Base-by-base conservation (phyloP, 2,329 filamentous ascomycete genomes). In the Phoma sp. region DNA sequence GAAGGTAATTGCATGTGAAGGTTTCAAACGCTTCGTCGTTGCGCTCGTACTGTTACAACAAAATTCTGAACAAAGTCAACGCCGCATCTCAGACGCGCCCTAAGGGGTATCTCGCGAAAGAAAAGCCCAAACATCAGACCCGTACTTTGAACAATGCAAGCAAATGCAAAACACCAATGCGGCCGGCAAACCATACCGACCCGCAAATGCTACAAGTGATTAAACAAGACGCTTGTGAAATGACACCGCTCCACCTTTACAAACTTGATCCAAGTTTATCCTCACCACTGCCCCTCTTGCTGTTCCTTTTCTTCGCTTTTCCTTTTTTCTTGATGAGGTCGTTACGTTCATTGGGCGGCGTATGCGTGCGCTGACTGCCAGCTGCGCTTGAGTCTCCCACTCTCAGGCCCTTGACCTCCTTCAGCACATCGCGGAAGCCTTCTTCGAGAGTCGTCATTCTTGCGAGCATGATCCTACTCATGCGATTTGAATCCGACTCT, bases 371-470 rank as follows among this genome's bases (percentile, higher is more conserved):
- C n/a, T 62, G 63, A 35, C 67, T 70, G 7, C 56, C 62, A 7
- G 47, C 52, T 23, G 67, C 59, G 42, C 66, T 60, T 18, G 51
- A 52, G 1, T 67, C 70, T 22, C 67, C 73, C 59, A 72, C 74
- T 74, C 79, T 84, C 71, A 84, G 77, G 59, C 86, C 85, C 58
- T 89, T 86, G 72, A 96, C 88, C 73, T 95, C 91, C 58, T 85
- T 86, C 52, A 92, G 84, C n/a, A 96, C 88, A 55, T 96, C 91
- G 2, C 89, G 84, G 72, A 98, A 93, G 11, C 92, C 89, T 75
- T 96, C 91, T 72, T 98, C 93, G 2, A 98, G 81, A 7, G 89
- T 93, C 72, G 95, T 95, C 91, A 97, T 97, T 30, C 91, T 82
- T 7, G 91, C 91, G 40, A 97, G 79, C 75, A 97, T 89, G 40